Evolutionary conservation across 2,329 filamentous ascomycete genomes (phyloP), one percentile per base, ranked within the genome.

Genomic region (Coniella lustricola): DNA sequence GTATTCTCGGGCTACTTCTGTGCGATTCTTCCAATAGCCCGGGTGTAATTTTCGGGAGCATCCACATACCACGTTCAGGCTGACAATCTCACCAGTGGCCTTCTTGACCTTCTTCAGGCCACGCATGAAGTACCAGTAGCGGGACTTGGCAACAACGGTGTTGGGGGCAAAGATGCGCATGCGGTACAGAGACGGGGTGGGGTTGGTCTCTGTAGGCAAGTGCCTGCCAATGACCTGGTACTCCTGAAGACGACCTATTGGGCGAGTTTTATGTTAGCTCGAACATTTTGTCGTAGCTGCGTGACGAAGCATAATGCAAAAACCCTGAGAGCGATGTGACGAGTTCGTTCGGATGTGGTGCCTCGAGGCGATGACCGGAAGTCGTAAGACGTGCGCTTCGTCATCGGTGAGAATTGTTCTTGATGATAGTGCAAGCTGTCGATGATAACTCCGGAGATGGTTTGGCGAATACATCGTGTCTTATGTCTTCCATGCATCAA

Each of bases 101-200:
- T 98, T 98, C 90, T 98, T 98, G 81, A 98, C 90, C 85, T 98
- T 98, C 72, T 88, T 85, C 68, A 98, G 83, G 82, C 95, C 94
- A 76, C 90, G 89, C 74, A 98, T 79, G 84, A 98, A 98, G 84
- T 98, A 98, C 94, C 94, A 98, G 87, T 95, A 98, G 70, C 93
- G 88, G 71, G 90, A 96, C 86, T 98, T 98, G 72, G 94, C 93
- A 67, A 98, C 90, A 63, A 96, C 93, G 67, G 85, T 81, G 79
- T 98, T 98, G 64, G 90, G 88, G 62, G 93, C 93, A 74, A 98
- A 98, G 75, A 98, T 96, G 74, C 90, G 90, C 93, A 98, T 98
- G 76, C 93, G 90, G 85, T 97, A 98, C 75, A 98, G 86, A 80
- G 93, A 91, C 66, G 93, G 93, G 67, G 88, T 89, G 68, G 91